phyloP scores from a whole-genome alignment of 495 filamentous ascomycete genomes.

The Acidiella bohemica region DNA sequence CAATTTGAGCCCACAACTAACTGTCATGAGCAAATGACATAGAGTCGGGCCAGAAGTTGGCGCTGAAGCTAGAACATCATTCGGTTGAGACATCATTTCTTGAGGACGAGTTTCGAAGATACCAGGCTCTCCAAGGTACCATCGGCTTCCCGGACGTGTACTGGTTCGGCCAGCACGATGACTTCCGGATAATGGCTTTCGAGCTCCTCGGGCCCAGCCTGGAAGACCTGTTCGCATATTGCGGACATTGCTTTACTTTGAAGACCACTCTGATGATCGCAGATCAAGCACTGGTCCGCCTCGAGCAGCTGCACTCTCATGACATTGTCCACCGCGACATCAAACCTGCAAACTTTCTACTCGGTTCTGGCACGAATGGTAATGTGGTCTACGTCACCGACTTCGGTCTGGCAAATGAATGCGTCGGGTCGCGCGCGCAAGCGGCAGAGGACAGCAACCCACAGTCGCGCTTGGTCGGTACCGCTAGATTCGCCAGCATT shows the following conservation, averaged over 20 bases:
- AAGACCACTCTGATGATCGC: conserved; percentile 1
- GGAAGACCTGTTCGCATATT: conserved; percentile 1
- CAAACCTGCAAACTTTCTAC: neutral
- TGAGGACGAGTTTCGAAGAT: neutral
- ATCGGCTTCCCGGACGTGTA: neutral
- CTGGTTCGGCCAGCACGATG: neutral
- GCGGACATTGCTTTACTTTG: neutral
- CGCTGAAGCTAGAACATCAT: conserved; percentile 3
- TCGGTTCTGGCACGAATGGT: neutral
- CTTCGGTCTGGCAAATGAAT: neutral
- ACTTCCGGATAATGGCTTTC: conserved; percentile 1
- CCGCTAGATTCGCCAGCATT: conserved; percentile 4
- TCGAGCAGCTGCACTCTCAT: neutral
- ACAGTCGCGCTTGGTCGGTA: conserved; percentile 4
- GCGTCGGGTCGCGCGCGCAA: neutral
- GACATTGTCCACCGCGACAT: neutral
- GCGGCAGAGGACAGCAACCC: neutral
- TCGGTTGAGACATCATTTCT: neutral
- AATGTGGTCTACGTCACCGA: conserved; percentile 1
- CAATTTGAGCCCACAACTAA: neutral
- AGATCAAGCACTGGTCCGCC: neutral
- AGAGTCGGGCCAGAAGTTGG: neutral
- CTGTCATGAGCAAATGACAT: neutral
- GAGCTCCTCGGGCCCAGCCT: conserved; percentile 1
- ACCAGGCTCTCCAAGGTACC: neutral